Conservation (phyloP, 1,284 basidiomycete genomes). For the Sanghuangporus baumii region DNA sequence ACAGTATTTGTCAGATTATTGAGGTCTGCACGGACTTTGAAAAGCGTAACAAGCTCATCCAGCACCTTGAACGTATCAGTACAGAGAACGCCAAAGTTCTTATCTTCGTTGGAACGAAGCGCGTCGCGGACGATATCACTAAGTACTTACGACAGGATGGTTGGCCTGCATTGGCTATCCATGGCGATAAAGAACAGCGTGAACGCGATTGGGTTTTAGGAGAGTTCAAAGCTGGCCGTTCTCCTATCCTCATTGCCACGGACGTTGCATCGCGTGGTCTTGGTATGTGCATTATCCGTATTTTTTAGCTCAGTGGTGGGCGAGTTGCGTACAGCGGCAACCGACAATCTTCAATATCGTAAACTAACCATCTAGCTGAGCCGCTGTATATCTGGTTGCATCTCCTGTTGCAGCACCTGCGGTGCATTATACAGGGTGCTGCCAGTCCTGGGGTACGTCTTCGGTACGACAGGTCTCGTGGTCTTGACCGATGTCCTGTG, state of each 20-base stretch:
- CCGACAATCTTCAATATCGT: background rate
- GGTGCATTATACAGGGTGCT: background rate
- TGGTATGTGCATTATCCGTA: constrained; percentile 69
- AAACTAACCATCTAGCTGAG: constrained; percentile 9
- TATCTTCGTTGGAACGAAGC: constrained; percentile 97
- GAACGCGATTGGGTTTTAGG: constrained; percentile 98
- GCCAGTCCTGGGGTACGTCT: constrained; percentile 11
- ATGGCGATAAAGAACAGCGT: constrained; percentile 98
- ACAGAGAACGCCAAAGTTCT: constrained; percentile 97
- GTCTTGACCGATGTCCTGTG: constrained; percentile 9
- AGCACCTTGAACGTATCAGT: constrained; percentile 95
- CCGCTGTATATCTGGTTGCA: constrained; percentile 13
- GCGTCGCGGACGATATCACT: constrained; percentile 96
- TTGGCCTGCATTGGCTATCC: constrained; percentile 97
- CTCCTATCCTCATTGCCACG: constrained; percentile 96
- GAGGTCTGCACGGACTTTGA: constrained; percentile 98
- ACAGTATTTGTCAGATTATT: constrained; percentile 94
- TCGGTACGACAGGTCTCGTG: constrained; percentile 2
- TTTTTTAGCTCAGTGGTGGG: background rate
- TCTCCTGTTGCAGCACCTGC: background rate
- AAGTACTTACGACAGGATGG: constrained; percentile 96
- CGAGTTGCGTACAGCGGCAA: constrained; percentile 13
- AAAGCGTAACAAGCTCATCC: constrained; percentile 93
- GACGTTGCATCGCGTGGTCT: constrained; percentile 99
- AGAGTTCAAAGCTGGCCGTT: constrained; percentile 97